Base-by-base conservation (phyloP, 83 land plant species). In the Diphasiastrum complanatum region DNA sequence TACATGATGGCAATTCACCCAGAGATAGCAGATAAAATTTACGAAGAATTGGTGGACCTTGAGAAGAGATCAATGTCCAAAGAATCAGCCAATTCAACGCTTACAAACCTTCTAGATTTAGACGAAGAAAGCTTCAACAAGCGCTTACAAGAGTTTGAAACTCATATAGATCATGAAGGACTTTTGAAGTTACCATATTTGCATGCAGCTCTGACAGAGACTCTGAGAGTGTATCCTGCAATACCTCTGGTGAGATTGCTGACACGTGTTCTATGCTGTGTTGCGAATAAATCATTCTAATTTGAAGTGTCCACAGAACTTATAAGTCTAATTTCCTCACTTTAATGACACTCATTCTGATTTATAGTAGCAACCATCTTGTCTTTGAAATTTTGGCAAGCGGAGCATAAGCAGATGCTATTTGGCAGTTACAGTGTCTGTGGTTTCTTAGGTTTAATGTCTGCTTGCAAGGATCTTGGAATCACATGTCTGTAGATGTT, bases 141-240 rank as follows among this genome's bases (percentile, higher is more conserved):
- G 25, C 67, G 78, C 46, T 43, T 74, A 2, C 26, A 33, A 29
- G 81, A 76, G 45, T 91, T 82, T 71, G 64, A 87, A 18, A 61
- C 47, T 12, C 65, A 79, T 1, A 47, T 92, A 32, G 69, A 61
- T n/a, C 85, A 85, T 61, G 96, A 88, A 30, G 72, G 84, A 0
- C 23, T 92, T n/a, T 78, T 67, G 18, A 81, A 37, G 69, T 45
- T 92, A 32, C 51, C 69, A 20, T 92, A 83, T 55, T 52, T 92
- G 60, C 87, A 88, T 45, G 95, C 98, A 2, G 73, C 85, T 31
- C 71, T 92, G 51, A 83, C 87, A 0, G 98, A 92, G 65, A 92
- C 96, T 18, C 82, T 92, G 6, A 78, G 98, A 1, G 63, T 92
- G 20, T 92, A 81, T 47, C 98, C 98, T 22, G 91, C 98, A 28